Evolutionary conservation across 2,329 filamentous ascomycete species (phyloP).

Genomic region (Neoscytalidium dimidiatum): DNA sequence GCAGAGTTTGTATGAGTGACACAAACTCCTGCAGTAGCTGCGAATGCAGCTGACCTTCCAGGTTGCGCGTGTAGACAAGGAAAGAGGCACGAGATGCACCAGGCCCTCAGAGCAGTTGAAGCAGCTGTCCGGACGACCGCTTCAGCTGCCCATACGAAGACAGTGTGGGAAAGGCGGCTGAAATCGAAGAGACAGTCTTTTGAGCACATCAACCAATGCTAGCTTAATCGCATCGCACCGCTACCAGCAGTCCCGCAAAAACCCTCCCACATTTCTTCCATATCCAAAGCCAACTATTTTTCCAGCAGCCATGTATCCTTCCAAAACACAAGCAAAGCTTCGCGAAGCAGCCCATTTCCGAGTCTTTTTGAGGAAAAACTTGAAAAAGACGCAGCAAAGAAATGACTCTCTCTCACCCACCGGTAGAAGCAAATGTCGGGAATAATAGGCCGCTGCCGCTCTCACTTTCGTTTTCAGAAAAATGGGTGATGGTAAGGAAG

Average conservation of each 20-base stretch:
- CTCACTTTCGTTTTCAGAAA: conserved; percentile 16
- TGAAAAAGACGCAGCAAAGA: conserved; percentile 17
- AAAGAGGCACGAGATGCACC: not conserved
- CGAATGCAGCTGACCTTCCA: not conserved
- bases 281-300: conserved; percentile 11
- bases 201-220: conserved; percentile 9
- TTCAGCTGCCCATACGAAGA: too few relatives aligned
- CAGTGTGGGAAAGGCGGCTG: not conserved
- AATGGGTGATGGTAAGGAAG: conserved; percentile 12
- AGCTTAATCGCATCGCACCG: conserved; percentile 1
- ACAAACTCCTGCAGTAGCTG: not conserved
- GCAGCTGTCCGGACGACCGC: too few relatives aligned
- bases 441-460: conserved; percentile 15
- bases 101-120: too few relatives aligned
- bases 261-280: not conserved
- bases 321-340: conserved; percentile 7
- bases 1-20: not conserved
- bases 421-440: not conserved
- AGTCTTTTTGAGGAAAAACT: conserved; percentile 14
- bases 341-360: conserved; percentile 11
- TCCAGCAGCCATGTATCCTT: conserved; percentile 4
- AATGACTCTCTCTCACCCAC: conserved; percentile 7
- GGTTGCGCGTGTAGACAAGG: not conserved
- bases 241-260: not conserved
- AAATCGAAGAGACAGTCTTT: conserved; percentile 11